phyloP scores from a whole-genome alignment of 169 alveolate species.

The Plasmodium gaboni region DNA sequence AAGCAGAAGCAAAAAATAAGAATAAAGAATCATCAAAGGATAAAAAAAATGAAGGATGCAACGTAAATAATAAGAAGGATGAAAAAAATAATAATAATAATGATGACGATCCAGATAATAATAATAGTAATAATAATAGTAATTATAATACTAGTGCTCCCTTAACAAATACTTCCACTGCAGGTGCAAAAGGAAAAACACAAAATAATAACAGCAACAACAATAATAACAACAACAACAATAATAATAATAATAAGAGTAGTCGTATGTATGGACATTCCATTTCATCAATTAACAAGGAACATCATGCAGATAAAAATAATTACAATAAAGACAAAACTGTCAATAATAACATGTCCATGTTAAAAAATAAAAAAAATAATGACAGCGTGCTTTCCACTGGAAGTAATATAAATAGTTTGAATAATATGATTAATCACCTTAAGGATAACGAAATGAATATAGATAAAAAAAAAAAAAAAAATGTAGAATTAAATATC shows the following conservation, averaged over 20 bases:
- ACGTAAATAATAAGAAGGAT: not conserved
- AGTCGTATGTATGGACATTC: not conserved
- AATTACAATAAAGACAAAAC: not conserved
- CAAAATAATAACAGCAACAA: not conserved
- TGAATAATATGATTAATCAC: not conserved
- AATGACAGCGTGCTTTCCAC: not conserved
- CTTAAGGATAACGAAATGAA: conserved; percentile 26
- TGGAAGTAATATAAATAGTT: conserved; percentile 10
- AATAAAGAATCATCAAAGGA: not conserved
- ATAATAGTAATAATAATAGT: conserved; percentile 3
- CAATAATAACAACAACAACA: not conserved
- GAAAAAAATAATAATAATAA: conserved; percentile 1
- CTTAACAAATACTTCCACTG: too few relatives aligned
- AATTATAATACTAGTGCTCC: not conserved
- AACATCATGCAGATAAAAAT: not conserved
- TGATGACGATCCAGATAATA: not conserved
- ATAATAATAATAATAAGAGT: not conserved
- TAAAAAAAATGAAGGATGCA: conserved; percentile 1
- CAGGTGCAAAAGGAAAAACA: too few relatives aligned
- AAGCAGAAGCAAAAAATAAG: not conserved
- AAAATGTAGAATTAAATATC: conserved; percentile 12
- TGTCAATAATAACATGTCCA: not conserved
- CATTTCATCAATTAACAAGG: not conserved
- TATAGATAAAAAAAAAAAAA: not conserved
- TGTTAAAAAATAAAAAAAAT: not conserved